phyloP scores from a whole-genome alignment of 2,329 filamentous ascomycete species.

The Diaporthe sp. region DNA sequence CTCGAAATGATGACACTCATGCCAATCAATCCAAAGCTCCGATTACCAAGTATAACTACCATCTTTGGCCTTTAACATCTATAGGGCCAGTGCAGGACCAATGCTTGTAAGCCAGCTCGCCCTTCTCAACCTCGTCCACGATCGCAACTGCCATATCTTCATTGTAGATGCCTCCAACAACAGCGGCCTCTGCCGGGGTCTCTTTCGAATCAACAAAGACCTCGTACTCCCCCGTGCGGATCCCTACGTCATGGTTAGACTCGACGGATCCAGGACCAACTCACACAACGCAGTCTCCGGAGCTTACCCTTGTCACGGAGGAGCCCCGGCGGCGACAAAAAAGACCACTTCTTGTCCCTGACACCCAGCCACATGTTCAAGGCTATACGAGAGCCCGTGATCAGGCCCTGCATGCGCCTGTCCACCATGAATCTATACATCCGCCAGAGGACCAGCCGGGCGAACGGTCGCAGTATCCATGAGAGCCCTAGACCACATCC shows the following conservation, averaged over 20 bases:
- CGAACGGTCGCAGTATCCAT: not conserved
- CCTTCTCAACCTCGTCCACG: slow-evolving; percentile 4
- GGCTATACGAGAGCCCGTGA: not conserved
- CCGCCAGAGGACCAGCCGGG: not conserved
- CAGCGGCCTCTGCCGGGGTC: not conserved
- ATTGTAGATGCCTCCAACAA: not conserved
- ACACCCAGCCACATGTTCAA: slow-evolving; percentile 5
- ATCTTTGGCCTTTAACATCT: not conserved
- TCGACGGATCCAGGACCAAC: no score
- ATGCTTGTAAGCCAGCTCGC: not conserved
- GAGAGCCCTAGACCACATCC: not conserved
- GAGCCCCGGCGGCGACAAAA: not conserved
- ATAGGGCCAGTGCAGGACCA: not conserved
- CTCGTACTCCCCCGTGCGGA: not conserved
- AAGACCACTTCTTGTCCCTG: slow-evolving; percentile 6
- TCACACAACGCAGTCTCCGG: no score
- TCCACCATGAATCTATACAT: not conserved
- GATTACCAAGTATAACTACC: not conserved
- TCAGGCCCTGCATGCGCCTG: not conserved
- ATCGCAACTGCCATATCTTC: slow-evolving; percentile 3
- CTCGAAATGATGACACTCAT: not conserved
- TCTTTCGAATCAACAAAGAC: not conserved
- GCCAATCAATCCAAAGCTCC: not conserved
- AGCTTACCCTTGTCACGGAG: slow-evolving; percentile 6
- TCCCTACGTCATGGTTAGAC: not conserved